Evolutionary conservation across 768 basidiomycete genomes (phyloP).

Genomic region (Amanita phalloides): DNA sequence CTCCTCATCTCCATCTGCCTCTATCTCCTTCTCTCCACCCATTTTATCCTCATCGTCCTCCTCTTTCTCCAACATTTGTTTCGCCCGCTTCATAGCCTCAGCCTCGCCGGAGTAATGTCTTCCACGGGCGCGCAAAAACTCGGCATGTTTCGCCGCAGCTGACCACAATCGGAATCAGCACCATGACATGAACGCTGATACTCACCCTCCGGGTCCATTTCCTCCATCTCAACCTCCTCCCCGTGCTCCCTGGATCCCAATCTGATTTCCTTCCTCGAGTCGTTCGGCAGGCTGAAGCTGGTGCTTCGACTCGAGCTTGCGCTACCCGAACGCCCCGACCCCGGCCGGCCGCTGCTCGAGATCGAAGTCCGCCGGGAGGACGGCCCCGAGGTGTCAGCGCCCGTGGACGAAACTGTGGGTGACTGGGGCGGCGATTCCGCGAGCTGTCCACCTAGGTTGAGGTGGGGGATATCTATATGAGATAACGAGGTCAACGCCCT

Average conservation of each 20-base stretch:
- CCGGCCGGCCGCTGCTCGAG: conserved; percentile 50
- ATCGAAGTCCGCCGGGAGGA: conserved; percentile 70
- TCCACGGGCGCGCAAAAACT: conserved; percentile 69
- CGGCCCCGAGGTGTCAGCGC: conserved; percentile 50
- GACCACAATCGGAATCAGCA: neutral
- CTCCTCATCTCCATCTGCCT: conserved; percentile 16
- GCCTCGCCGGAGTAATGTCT: conserved; percentile 88
- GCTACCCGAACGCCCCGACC: conserved; percentile 49
- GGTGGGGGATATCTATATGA: conserved; percentile 66
- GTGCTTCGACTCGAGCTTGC: conserved; percentile 70
- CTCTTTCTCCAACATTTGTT: conserved; percentile 51
- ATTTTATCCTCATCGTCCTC: conserved; percentile 27
- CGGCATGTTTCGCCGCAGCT: conserved; percentile 80
- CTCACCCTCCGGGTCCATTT: conserved; percentile 86
- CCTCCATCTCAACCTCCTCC: conserved; percentile 68
- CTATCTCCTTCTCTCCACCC: conserved; percentile 15
- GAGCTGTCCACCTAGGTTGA: conserved; percentile 40
- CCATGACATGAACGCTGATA: conserved; percentile 4
- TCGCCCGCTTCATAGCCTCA: conserved; percentile 83
- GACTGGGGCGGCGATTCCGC: conserved; percentile 22
- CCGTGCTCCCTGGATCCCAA: conserved; percentile 40
- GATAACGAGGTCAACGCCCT: neutral
- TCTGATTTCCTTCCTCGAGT: conserved; percentile 50
- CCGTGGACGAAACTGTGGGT: conserved; percentile 39
- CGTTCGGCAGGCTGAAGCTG: conserved; percentile 70